Conservation (phyloP, 257 asterid genomes). For the Salvia rosmarinus region DNA sequence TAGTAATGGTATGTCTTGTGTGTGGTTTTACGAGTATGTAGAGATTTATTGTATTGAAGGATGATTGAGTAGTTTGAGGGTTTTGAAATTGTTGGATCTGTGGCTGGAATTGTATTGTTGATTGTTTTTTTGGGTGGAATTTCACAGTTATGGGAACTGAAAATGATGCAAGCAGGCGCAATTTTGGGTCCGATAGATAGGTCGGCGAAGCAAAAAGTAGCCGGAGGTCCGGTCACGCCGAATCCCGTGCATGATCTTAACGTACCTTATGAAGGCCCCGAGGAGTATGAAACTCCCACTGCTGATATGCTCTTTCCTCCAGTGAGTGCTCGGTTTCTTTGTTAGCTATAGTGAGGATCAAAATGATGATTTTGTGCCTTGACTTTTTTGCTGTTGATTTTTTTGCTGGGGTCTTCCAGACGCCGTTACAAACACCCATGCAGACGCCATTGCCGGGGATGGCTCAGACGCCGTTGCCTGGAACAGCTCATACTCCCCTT, state of each 20-base stretch:
- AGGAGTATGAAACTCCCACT: slow-evolving; percentile 97
- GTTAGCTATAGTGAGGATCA: neutral
- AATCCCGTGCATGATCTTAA: slow-evolving; percentile 85
- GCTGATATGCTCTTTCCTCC: slow-evolving; percentile 95
- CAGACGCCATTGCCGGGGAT: slow-evolving; percentile 70
- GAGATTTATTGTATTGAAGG: slow-evolving; percentile 19
- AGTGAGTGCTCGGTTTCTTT: slow-evolving; percentile 45
- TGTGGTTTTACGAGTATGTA: neutral
- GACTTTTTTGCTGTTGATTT: neutral
- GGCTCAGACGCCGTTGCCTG: slow-evolving; percentile 80
- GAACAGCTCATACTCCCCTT: slow-evolving; percentile 71
- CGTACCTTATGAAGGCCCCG: slow-evolving; percentile 94
- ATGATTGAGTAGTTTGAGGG: slow-evolving; percentile 34
- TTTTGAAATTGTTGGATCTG: slow-evolving; percentile 39
- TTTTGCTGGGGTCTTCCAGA: slow-evolving; percentile 42
- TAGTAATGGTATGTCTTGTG: slow-evolving; percentile 12
- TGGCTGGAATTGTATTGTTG: slow-evolving; percentile 28
- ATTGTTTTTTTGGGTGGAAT: slow-evolving; percentile 24
- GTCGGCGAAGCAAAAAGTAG: slow-evolving; percentile 52
- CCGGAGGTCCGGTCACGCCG: slow-evolving; percentile 68
- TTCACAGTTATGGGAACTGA: slow-evolving; percentile 79
- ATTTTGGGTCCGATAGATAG: slow-evolving; percentile 80
- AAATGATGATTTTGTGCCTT: neutral
- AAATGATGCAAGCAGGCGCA: slow-evolving; percentile 91
- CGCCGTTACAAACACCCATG: slow-evolving; percentile 79